Evolutionary conservation across 345 rosid species (phyloP), one percentile per base, ranked within the genome.

Genomic region (Euphorbia peplus): DNA sequence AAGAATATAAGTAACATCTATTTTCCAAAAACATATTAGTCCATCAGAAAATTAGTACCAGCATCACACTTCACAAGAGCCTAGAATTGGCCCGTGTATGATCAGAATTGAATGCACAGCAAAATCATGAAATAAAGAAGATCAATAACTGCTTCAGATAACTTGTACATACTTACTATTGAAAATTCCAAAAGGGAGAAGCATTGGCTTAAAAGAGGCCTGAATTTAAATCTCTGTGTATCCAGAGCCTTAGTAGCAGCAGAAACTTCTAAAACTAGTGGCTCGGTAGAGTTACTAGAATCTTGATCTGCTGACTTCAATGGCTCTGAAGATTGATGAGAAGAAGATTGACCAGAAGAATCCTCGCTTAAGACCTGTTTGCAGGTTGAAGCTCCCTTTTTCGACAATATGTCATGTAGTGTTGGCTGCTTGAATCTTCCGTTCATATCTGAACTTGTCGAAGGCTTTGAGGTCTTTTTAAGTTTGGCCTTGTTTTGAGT

Each of bases 171-270:
- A 57, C 82, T 42, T 18, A 91, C 97, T 88, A 83, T 76, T 58
- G 88, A 82, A 76, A 85, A 76, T 44, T 83, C 82, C 80, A 91
- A 73, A 78, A 89, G 80, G 76, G 86, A 75, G 53, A 83, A 80
- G 81, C 90, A 87, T 24, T 78, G 88, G 53, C 70, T 73, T 67
- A 41, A 83, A 72, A 91, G 90, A 64, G 89, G 86, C 86, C 97
- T 86, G 84, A 89, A 91, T 56, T 86, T 91, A 76, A 73, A 89
- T 76, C 87, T 84, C 62, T 91, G 96, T 62, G 73, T 64, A 74
- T 86, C 91, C 67, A 91, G 73, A 67, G 75, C 79, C 48, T 81
- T 81, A 64, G 82, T 32, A 71, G 78, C 75, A 60, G 80, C 84
- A 78, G 89, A 81, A 80, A 85, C 78, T 76, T 89, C 91, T 70